phyloP scores from a whole-genome alignment of 1,139 yeast species.

The Martiniozyma asiatica region DNA sequence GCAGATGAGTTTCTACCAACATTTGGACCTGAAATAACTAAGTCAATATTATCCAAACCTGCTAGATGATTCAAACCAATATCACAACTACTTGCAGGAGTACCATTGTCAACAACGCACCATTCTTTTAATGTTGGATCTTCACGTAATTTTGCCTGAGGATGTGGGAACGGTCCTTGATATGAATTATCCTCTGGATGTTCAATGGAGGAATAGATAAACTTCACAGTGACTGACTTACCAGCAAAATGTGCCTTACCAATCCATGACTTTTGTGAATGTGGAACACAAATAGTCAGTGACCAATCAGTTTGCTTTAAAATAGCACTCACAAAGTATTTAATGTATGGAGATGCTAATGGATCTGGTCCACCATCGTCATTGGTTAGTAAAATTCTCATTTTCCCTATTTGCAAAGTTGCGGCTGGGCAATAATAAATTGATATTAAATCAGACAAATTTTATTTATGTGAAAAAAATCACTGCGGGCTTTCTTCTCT shows the following conservation, averaged over 20 bases:
- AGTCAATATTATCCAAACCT: constrained; percentile 46
- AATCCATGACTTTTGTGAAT: constrained; percentile 82
- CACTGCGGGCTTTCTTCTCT: too few species aligned
- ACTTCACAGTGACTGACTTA: constrained; percentile 54
- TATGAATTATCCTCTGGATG: constrained; percentile 32
- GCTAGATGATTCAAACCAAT: constrained; percentile 73
- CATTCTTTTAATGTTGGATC: constrained; percentile 47
- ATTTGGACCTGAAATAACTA: constrained; percentile 90
- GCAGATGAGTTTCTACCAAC: constrained; percentile 89
- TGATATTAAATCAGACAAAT: too few species aligned
- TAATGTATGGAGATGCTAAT: constrained; percentile 73
- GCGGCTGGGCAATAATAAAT: too few species aligned
- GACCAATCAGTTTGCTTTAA: constrained; percentile 64
- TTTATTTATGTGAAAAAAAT: too few species aligned
- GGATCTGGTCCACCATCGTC: constrained; percentile 94
- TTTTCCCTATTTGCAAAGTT: not conserved
- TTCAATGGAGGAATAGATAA: constrained; percentile 44
- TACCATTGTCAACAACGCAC: constrained; percentile 67
- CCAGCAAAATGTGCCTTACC: constrained; percentile 97
- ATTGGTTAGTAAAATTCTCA: constrained; percentile 44
- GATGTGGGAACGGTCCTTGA: constrained; percentile 59
- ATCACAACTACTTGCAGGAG: constrained; percentile 94
- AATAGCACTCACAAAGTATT: constrained; percentile 67
- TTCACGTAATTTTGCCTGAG: constrained; percentile 21
- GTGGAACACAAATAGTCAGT: constrained; percentile 72